Evolutionary conservation across 345 rosid genomes (phyloP).

Genomic region (Capsella bursapastoris): DNA sequence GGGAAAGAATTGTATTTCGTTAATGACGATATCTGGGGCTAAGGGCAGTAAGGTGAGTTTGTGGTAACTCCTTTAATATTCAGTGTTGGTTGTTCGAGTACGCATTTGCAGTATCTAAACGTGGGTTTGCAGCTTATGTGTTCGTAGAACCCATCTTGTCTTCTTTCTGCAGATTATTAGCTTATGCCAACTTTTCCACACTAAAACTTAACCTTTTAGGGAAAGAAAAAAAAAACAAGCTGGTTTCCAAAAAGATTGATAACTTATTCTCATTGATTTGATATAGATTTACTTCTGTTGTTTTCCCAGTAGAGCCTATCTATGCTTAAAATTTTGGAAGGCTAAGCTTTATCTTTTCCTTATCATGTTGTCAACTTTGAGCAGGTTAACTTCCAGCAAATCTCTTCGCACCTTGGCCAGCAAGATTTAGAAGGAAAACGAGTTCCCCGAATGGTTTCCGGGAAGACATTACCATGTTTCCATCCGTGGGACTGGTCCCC

Average conservation of each 20-base stretch:
- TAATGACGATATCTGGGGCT: slow-evolving; percentile 99
- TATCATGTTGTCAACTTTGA: slow-evolving; percentile 33
- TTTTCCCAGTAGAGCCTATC: background rate
- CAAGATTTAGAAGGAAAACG: slow-evolving; percentile 99
- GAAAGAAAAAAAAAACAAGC: background rate
- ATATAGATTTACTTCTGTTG: background rate
- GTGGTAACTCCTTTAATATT: slow-evolving; percentile 27
- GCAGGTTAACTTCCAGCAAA: slow-evolving; percentile 99
- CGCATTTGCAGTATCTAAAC: slow-evolving; percentile 2
- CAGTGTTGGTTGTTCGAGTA: slow-evolving; percentile 22
- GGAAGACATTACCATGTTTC: slow-evolving; percentile 96
- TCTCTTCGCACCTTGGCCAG: slow-evolving; percentile 94
- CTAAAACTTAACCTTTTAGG: background rate
- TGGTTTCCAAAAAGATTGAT: background rate
- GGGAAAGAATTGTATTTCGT: slow-evolving; percentile 84
- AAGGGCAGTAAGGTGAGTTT: slow-evolving; percentile 92
- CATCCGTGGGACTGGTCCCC: slow-evolving; percentile 98
- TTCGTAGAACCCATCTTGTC: background rate
- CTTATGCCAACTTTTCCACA: background rate
- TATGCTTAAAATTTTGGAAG: background rate
- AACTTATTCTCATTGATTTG: background rate
- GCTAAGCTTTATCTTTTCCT: slow-evolving; percentile 24
- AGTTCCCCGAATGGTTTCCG: slow-evolving; percentile 98
- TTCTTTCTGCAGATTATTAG: background rate
- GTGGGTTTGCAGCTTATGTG: background rate